These are phyloP conservation scores for Chaetomium globosum DNA, from an alignment of 2,329 filamentous ascomycete genomes.

Conservation along the genomic window DNA sequence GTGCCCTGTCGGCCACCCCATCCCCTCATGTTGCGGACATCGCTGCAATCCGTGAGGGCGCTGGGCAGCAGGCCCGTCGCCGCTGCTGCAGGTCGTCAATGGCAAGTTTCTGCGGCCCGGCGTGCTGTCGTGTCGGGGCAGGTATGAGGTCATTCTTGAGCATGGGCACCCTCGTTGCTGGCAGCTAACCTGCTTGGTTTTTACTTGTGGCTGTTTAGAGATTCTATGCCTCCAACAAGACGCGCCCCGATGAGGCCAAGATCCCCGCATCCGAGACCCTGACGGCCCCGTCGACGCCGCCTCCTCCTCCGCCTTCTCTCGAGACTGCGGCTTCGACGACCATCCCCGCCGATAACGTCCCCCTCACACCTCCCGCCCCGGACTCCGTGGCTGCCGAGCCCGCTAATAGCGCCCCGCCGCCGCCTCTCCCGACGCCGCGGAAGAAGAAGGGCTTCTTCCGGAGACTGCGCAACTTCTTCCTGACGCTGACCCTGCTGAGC, in stretches of 20 bases:
- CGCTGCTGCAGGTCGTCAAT: conserved; percentile 61
- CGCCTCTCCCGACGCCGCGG: conserved; percentile 45
- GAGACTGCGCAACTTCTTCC: conserved; percentile 74
- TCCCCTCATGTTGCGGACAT: conserved; percentile 69
- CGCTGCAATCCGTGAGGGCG: conserved; percentile 65
- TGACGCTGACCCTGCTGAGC: conserved; percentile 75
- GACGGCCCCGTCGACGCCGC: conserved; percentile 51
- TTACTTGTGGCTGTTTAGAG: conserved; percentile 49
- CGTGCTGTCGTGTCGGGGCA: conserved; percentile 45
- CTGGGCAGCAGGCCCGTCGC: conserved; percentile 58
- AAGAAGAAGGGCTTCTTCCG: conserved; percentile 68
- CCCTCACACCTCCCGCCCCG: conserved; percentile 48
- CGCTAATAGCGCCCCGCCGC: conserved; percentile 42
- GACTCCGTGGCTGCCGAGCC: conserved; percentile 37
- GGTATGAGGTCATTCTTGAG: conserved; percentile 43
- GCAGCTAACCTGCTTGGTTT: conserved; percentile 22
- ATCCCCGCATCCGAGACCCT: conserved; percentile 58
- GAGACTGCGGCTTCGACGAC: conserved; percentile 46
- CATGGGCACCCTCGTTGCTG: conserved; percentile 33
- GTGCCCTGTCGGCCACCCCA: conserved; percentile 49
- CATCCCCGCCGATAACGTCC: conserved; percentile 45
- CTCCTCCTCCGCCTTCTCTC: conserved; percentile 41
- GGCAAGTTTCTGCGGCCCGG: conserved; percentile 51
- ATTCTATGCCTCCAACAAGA: conserved; percentile 59
- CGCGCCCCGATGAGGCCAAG: conserved; percentile 53